These are phyloP conservation scores for Peniophora sp. DNA, from an alignment of 1,284 basidiomycete genomes.

Conservation along the genomic window DNA sequence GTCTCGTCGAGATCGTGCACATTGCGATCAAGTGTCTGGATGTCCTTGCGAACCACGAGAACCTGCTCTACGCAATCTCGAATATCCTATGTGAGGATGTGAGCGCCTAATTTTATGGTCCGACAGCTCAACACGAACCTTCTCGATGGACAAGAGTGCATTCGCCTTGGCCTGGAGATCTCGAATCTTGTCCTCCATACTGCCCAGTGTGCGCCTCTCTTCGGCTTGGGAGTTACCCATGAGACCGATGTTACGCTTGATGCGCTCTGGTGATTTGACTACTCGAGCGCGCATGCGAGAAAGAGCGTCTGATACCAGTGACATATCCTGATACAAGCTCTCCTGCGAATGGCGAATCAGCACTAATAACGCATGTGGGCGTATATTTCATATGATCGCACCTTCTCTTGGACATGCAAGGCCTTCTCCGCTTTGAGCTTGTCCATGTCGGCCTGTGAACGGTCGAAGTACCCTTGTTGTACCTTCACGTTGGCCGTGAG, in stretches of 20 bases:
- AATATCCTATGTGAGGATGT: conserved; percentile 42
- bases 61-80: conserved; percentile 62
- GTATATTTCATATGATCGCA: conserved; percentile 11
- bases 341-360: conserved; percentile 31
- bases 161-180: conserved; percentile 72
- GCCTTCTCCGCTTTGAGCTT: conserved; percentile 63
- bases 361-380: background rate
- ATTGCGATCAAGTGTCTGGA: conserved; percentile 47
- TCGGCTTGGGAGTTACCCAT: conserved; percentile 59
- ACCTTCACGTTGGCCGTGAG: conserved; percentile 58
- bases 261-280: conserved; percentile 82
- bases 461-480: conserved; percentile 58
- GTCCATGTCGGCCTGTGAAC: conserved; percentile 52
- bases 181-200: conserved; percentile 62
- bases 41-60: conserved; percentile 65
- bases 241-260: conserved; percentile 67
- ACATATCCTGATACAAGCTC: conserved; percentile 47
- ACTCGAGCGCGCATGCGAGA: conserved; percentile 60
- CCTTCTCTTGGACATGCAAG: conserved; percentile 48
- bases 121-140: conserved; percentile 26
- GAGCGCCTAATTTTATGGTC: background rate
- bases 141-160: conserved; percentile 66
- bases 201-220: conserved; percentile 51
- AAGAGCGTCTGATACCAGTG: conserved; percentile 51
- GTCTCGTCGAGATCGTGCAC: conserved; percentile 59